These are phyloP conservation scores for Talaromyces sp. DNA, from an alignment of 2,329 filamentous ascomycete genomes.

Conservation along the genomic window DNA sequence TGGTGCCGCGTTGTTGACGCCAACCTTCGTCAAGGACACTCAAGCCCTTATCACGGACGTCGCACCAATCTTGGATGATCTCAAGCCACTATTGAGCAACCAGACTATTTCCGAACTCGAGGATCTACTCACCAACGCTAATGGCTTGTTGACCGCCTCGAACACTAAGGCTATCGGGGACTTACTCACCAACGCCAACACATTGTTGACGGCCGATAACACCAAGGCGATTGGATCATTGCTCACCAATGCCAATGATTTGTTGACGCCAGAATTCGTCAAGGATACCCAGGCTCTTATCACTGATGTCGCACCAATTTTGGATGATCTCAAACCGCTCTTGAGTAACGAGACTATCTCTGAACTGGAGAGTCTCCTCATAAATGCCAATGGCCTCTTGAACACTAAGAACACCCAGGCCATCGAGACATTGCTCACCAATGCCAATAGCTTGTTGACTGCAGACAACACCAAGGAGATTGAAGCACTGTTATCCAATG, in stretches of 20 bases:
- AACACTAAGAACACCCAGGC: slow-evolving; percentile 26
- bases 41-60: slow-evolving; percentile 19
- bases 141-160: slow-evolving; percentile 18
- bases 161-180: slow-evolving; percentile 21
- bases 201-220: slow-evolving; percentile 20
- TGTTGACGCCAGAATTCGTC: slow-evolving; percentile 20
- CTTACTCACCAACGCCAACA: slow-evolving; percentile 21
- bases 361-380: slow-evolving; percentile 30
- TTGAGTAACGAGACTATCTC: slow-evolving; percentile 24
- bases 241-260: slow-evolving; percentile 20
- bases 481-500: not conserved
- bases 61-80: slow-evolving; percentile 21
- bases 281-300: slow-evolving; percentile 10
- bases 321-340: slow-evolving; percentile 16
- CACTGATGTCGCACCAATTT: slow-evolving; percentile 14
- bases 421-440: slow-evolving; percentile 26
- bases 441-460: slow-evolving; percentile 28
- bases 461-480: slow-evolving; percentile 13
- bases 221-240: slow-evolving; percentile 19
- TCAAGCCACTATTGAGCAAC: slow-evolving; percentile 17
- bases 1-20: slow-evolving; percentile 25
- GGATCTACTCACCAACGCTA: slow-evolving; percentile 17
- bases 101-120: slow-evolving; percentile 19
- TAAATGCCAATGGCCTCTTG: slow-evolving; percentile 29
- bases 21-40: slow-evolving; percentile 23